Percentiles rank a stretch among this genome's conserved stretches.
These are phyloP conservation scores for Podosphaera aphanis DNA, from an alignment of 2,329 filamentous ascomycete species.

Conservation along the genomic window DNA sequence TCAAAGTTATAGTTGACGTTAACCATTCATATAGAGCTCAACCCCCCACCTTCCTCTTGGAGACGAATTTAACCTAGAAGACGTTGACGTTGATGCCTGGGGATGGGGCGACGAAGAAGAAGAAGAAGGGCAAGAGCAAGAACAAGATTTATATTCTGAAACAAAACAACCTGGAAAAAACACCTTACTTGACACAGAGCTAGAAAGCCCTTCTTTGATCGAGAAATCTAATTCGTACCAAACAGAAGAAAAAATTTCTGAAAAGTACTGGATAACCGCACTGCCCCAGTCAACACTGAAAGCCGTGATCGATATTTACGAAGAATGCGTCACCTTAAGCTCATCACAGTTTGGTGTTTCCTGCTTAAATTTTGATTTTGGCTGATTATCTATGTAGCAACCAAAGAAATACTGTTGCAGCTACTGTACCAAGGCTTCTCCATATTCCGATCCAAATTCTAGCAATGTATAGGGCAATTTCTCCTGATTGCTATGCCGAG, in stretches of 20 bases:
- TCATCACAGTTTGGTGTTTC: constrained; percentile 11
- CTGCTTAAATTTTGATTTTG: not conserved
- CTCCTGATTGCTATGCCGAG: constrained; percentile 47
- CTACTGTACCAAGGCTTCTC: constrained; percentile 47
- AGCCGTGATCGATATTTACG: constrained; percentile 34
- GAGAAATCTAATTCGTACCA: not conserved
- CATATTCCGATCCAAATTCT: constrained; percentile 47
- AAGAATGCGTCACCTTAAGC: constrained; percentile 38
- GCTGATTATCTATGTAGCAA: not conserved
- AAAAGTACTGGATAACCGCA: constrained; percentile 72
- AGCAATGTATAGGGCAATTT: constrained; percentile 59
- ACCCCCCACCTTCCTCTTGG: not conserved
- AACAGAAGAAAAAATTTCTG: constrained; percentile 49
- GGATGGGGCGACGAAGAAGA: constrained; percentile 57
- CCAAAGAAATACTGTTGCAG: constrained; percentile 27
- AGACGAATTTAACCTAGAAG: constrained; percentile 8
- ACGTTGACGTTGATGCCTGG: constrained; percentile 33
- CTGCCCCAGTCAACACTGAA: constrained; percentile 59
- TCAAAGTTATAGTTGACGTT: not conserved
- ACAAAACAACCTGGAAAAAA: not conserved
- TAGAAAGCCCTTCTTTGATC: constrained; percentile 3
- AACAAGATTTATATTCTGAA: not conserved
- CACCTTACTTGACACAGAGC: constrained; percentile 10
- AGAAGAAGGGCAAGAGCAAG: constrained; percentile 3
- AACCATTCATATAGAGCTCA: not conserved